Evolutionary conservation across 2,329 filamentous ascomycete species (phyloP).

Genomic region (Amauroascus verrucosus): DNA sequence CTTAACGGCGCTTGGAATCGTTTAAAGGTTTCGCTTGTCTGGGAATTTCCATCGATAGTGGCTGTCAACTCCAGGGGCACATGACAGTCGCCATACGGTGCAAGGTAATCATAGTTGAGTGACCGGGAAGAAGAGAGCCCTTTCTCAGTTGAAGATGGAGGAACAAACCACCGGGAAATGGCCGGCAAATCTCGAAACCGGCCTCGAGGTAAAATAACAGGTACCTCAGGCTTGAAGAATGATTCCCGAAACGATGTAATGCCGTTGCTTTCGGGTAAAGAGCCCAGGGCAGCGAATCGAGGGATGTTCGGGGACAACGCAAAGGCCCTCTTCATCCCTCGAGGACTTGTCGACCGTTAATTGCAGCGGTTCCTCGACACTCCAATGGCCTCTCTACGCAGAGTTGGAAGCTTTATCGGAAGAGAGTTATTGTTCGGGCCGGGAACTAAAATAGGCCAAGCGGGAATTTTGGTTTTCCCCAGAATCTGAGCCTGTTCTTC

Average conservation of each 20-base stretch:
- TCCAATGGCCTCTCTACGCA: no score
- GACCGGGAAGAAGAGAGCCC: constrained; percentile 11
- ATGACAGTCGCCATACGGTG: constrained; percentile 38
- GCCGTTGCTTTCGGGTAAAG: constrained; percentile 24
- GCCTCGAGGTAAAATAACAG: constrained; percentile 42
- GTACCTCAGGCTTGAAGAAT: constrained; percentile 45
- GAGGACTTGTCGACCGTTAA: not conserved
- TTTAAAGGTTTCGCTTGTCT: constrained; percentile 29
- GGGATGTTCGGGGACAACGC: not conserved
- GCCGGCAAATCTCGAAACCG: constrained; percentile 44
- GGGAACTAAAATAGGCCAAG: constrained; percentile 7
- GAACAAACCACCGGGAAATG: constrained; percentile 49
- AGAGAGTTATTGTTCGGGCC: not conserved
- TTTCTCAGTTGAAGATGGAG: constrained; percentile 27
- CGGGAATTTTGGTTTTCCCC: not conserved
- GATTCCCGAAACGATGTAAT: constrained; percentile 43
- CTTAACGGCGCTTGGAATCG: constrained; percentile 44
- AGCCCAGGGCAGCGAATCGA: constrained; percentile 19
- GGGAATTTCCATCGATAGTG: not conserved
- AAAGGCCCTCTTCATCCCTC: constrained; percentile 7
- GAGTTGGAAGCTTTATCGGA: no score
- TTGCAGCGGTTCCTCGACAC: no score
- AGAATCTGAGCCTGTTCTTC: not conserved
- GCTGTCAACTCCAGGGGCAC: constrained; percentile 51
- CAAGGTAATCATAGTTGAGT: constrained; percentile 38